A percentile compares a stretch with the other conserved stretches of the same genome.
Conservation (phyloP, 441 rosid species). For the Sinapis alba region DNA sequence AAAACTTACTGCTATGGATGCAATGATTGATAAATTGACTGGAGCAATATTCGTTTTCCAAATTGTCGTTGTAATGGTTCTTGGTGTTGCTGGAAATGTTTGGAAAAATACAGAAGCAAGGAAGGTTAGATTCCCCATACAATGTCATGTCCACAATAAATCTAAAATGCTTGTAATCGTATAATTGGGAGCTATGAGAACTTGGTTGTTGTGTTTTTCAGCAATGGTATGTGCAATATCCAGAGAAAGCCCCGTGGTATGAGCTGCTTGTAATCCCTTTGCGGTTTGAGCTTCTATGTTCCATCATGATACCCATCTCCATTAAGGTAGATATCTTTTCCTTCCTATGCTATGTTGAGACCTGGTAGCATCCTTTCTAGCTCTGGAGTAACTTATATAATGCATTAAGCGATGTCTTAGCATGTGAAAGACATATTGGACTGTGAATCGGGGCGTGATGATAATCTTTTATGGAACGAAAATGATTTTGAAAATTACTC, state of each 20-base stretch:
- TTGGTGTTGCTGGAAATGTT: slow-evolving; percentile 95
- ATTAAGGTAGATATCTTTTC: slow-evolving; percentile 62
- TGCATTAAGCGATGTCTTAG: neutral
- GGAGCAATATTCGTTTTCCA: slow-evolving; percentile 99
- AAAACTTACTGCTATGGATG: slow-evolving; percentile 99
- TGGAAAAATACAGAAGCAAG: slow-evolving; percentile 99
- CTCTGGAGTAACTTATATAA: neutral
- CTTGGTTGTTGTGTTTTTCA: slow-evolving; percentile 44
- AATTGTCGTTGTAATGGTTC: slow-evolving; percentile 93
- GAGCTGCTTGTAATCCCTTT: slow-evolving; percentile 92
- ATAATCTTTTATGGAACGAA: neutral
- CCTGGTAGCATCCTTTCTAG: slow-evolving; percentile 3
- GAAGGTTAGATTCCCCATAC: slow-evolving; percentile 58
- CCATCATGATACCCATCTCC: slow-evolving; percentile 99
- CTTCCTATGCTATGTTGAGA: neutral
- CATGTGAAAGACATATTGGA: slow-evolving; percentile 11
- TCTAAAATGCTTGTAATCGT: neutral
- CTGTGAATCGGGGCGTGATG: neutral
- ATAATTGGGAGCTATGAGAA: slow-evolving; percentile 24
- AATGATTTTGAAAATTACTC: slow-evolving; percentile 5
- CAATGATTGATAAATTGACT: slow-evolving; percentile 98
- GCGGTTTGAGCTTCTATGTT: slow-evolving; percentile 98
- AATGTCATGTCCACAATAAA: neutral
- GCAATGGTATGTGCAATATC: slow-evolving; percentile 99
- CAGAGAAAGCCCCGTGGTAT: slow-evolving; percentile 95